phyloP scores from a whole-genome alignment of 805 yeast genomes.

The Yamadazyma ubonensis region DNA sequence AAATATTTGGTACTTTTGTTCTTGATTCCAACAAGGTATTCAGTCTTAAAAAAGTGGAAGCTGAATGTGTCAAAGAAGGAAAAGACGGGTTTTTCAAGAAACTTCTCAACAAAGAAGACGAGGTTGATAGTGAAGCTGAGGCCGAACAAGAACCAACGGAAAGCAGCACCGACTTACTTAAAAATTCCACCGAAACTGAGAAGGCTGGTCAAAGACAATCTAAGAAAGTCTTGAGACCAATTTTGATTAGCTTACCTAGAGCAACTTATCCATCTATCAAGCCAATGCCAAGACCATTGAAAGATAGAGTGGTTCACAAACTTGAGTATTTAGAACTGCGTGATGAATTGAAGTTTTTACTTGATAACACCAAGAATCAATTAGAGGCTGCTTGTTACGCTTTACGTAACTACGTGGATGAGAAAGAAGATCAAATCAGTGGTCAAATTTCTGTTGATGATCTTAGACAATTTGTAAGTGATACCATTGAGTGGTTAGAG shows the following conservation, averaged over 20 bases:
- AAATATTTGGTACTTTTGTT: constrained; percentile 40
- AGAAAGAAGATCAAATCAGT: constrained; percentile 41
- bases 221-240: constrained; percentile 19
- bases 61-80: constrained; percentile 37
- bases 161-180: constrained; percentile 17
- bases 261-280: constrained; percentile 45
- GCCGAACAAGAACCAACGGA: constrained; percentile 11
- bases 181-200: constrained; percentile 19
- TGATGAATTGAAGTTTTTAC: constrained; percentile 53
- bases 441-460: constrained; percentile 26
- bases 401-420: constrained; percentile 59
- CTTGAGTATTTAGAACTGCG: constrained; percentile 51
- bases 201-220: constrained; percentile 22
- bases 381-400: constrained; percentile 75
- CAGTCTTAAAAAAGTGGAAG: constrained; percentile 42
- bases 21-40: constrained; percentile 53
- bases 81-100: constrained; percentile 25
- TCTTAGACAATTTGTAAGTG: constrained; percentile 35
- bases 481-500: constrained; percentile 75
- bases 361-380: constrained; percentile 61
- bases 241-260: constrained; percentile 36
- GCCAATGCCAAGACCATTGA: constrained; percentile 39
- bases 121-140: constrained; percentile 15
- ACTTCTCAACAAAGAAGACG: constrained; percentile 26
- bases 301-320: constrained; percentile 45